Conservation (phyloP, 2,329 filamentous ascomycete species). For the Erysiphe pisi region DNA sequence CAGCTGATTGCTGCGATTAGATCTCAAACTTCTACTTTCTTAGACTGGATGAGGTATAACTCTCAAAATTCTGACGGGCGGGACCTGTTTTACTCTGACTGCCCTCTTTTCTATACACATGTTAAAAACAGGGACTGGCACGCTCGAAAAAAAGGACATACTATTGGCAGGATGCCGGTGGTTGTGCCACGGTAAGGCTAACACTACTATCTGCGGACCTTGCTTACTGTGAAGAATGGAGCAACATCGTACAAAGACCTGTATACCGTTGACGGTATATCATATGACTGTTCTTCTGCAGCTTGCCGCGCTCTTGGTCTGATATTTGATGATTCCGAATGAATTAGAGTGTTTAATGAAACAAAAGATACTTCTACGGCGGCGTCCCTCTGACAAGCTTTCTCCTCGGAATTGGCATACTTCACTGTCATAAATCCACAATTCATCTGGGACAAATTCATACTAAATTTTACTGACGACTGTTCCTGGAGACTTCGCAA, state of each 20-base stretch:
- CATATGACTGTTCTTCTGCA: neutral
- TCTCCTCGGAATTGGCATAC: neutral
- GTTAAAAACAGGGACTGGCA: neutral
- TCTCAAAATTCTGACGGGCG: neutral
- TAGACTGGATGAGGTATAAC: too few relatives aligned
- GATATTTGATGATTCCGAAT: neutral
- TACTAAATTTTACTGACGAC: neutral
- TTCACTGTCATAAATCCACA: neutral
- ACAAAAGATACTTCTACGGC: neutral
- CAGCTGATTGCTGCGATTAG: too few relatives aligned
- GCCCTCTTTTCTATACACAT: neutral
- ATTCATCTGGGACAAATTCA: neutral
- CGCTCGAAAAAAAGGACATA: neutral
- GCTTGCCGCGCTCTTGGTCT: neutral
- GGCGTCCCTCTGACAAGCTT: neutral
- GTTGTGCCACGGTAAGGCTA: neutral
- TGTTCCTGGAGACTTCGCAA: neutral
- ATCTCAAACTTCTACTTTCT: too few relatives aligned
- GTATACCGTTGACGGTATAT: neutral
- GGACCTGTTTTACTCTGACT: neutral
- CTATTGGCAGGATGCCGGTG: neutral
- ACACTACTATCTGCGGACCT: neutral
- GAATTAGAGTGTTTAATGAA: neutral
- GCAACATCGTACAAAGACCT: neutral
- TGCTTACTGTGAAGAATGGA: neutral